A percentile compares a stretch with the other conserved stretches of the same genome.
Evolutionary conservation across 2,329 filamentous ascomycete species (phyloP).

Genomic region (Cladosporium sp.): DNA sequence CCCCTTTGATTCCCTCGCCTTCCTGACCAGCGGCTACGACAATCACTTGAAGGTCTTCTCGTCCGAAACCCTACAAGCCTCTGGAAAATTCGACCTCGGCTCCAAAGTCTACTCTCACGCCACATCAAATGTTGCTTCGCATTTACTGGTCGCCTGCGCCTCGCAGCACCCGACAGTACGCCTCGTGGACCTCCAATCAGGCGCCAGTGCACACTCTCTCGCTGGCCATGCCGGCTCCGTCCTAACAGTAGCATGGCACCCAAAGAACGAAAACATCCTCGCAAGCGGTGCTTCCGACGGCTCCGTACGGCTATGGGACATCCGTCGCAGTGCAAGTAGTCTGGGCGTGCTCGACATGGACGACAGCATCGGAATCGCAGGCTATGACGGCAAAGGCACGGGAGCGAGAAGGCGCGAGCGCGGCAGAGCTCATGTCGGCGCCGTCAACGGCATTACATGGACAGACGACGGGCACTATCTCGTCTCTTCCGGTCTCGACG

Average conservation of each 20-base stretch:
- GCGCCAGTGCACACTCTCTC: slow-evolving; percentile 56
- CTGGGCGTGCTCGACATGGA: slow-evolving; percentile 79
- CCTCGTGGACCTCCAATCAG: slow-evolving; percentile 80
- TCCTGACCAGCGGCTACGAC: slow-evolving; percentile 74
- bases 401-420: slow-evolving; percentile 37
- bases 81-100: slow-evolving; percentile 64
- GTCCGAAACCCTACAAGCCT: slow-evolving; percentile 56
- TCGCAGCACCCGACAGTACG: slow-evolving; percentile 81
- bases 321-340: slow-evolving; percentile 70
- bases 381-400: slow-evolving; percentile 41
- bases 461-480: slow-evolving; percentile 73
- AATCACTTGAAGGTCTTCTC: slow-evolving; percentile 71
- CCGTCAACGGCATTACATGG: slow-evolving; percentile 83
- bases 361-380: slow-evolving; percentile 65
- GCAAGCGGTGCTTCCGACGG: slow-evolving; percentile 84
- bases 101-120: slow-evolving; percentile 72
- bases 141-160: slow-evolving; percentile 79
- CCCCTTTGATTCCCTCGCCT: slow-evolving; percentile 69
- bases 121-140: slow-evolving; percentile 64
- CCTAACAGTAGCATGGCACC: slow-evolving; percentile 71
- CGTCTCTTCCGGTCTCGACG: slow-evolving; percentile 76
- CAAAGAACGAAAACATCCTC: slow-evolving; percentile 70
- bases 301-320: slow-evolving; percentile 78
- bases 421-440: slow-evolving; percentile 65
- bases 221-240: slow-evolving; percentile 49